phyloP scores from a whole-genome alignment of 2,329 filamentous ascomycete genomes.

The Exophiala dermatitidis region DNA sequence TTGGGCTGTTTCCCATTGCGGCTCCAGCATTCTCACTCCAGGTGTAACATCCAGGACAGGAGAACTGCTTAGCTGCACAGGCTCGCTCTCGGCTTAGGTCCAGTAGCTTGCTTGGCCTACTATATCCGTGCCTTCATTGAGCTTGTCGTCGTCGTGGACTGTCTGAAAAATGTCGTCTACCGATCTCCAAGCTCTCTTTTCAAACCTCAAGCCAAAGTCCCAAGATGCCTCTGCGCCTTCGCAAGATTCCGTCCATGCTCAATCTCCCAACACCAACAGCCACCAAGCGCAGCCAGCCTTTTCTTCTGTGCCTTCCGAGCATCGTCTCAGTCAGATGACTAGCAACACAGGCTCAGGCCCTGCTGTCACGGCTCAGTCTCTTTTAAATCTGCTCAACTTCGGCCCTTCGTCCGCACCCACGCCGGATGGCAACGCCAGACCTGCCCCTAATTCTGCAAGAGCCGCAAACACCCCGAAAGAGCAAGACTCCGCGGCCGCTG shows the following conservation, averaged over 20 bases:
- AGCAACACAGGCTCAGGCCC: conserved; percentile 4
- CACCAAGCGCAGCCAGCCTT: conserved; percentile 7
- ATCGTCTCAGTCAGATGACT: conserved; percentile 2
- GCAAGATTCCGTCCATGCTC: conserved; percentile 25
- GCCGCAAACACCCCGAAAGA: conserved; percentile 29
- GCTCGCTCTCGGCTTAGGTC: not conserved
- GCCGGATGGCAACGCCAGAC: not conserved
- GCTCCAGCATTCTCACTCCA: conserved; percentile 13
- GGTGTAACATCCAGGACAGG: conserved; percentile 20
- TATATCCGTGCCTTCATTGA: not conserved
- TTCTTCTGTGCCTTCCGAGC: conserved; percentile 3
- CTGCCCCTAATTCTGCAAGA: conserved; percentile 13
- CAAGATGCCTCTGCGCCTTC: conserved; percentile 26
- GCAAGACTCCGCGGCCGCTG: not conserved
- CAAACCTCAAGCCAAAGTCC: conserved; percentile 39
- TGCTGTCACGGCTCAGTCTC: conserved; percentile 47
- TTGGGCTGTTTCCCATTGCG: not conserved
- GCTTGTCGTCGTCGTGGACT: conserved; percentile 7
- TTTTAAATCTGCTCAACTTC: conserved; percentile 61
- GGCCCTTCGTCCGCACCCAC: conserved; percentile 39
- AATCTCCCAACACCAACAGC: conserved; percentile 5
- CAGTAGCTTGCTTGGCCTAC: not conserved
- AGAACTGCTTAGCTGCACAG: not conserved
- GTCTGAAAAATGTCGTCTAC: conserved; percentile 40
- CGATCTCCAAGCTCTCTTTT: conserved; percentile 43